Evolutionary conservation across 257 asterid genomes (phyloP), one percentile per base, ranked within the genome.

Genomic region (Marsdenia floribunda): DNA sequence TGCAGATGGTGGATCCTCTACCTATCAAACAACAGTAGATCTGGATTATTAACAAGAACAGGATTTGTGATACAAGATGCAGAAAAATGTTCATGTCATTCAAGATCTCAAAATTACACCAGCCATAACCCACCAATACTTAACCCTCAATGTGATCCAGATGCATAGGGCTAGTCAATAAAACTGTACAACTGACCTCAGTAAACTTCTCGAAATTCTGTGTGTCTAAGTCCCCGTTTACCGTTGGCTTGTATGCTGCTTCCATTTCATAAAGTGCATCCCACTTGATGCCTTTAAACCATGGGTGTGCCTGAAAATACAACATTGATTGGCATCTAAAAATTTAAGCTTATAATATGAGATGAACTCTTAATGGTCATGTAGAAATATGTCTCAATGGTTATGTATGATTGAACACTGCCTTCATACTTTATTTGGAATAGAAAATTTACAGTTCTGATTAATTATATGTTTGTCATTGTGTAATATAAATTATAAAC

Each of bases 121-220:
- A 29, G 33, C 33, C 33, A 29, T 29, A 29, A 29, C 33, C 33
- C 33, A 29, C 33, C 33, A 29, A 29, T 29, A 29, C 33, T 29
- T 29, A 29, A 29, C 33, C 33, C 33, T 29, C 33, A 0, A 29
- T 29, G 33, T 29, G 33, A 29, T 42, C 55, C 16, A 4, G 22
- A 71, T 61, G 3, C 46, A 18, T n/a, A 72, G 49, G 16, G 57
- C 46, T 37, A 52, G 50, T 11, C 54, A 54, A 29, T 10, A 71
- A 55, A 69, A 68, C 22, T 71, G 7, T 44, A 40, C 65, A 46
- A 82, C 96, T 83, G 74, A 93, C 98, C 81, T 91, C 97, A 24
- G 90, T 89, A 73, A 94, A 94, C 83, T 94, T 89, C 76, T 94
- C 98, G 6, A 94, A 94, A 84, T 94, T 94, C 83, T 91, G 98